These are phyloP conservation scores for Candida manassasensis DNA, from an alignment of 805 yeast genomes.

Conservation along the genomic window DNA sequence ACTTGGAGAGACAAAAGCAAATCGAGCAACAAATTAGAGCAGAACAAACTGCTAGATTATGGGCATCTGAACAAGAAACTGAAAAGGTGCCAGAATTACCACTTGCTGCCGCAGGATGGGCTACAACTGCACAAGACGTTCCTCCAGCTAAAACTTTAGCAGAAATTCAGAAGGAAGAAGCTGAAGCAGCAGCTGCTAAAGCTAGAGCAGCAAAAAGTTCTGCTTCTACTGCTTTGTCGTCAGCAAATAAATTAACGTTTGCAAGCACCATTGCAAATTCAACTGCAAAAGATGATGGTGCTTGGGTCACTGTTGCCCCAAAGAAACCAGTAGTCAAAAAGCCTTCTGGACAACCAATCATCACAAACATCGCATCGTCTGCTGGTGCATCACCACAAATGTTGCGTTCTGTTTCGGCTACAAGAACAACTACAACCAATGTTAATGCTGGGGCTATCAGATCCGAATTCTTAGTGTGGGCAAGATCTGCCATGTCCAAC, in stretches of 20 bases:
- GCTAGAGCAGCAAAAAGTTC: constrained; percentile 13
- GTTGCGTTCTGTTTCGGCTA: constrained; percentile 34
- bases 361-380: constrained; percentile 10
- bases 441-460: constrained; percentile 21
- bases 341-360: constrained; percentile 10
- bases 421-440: constrained; percentile 20
- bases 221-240: constrained; percentile 1
- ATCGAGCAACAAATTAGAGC: constrained; percentile 27
- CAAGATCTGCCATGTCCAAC: constrained; percentile 58
- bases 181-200: constrained; percentile 29
- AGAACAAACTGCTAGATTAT: constrained; percentile 24
- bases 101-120: constrained; percentile 42
- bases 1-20: constrained; percentile 34
- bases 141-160: constrained; percentile 48
- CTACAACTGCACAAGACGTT: constrained; percentile 15
- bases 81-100: constrained; percentile 29
- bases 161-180: constrained; percentile 61
- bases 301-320: constrained; percentile 44
- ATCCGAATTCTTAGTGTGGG: constrained; percentile 69
- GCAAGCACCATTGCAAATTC: constrained; percentile 31
- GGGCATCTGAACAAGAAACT: constrained; percentile 14
- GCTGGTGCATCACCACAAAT: constrained; percentile 27
- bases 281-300: constrained; percentile 19
- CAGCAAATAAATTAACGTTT: constrained; percentile 20
- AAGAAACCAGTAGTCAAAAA: constrained; percentile 24